Evolutionary conservation across 169 alveolate genomes (phyloP).

Genomic region (Eimeria maxima): DNA sequence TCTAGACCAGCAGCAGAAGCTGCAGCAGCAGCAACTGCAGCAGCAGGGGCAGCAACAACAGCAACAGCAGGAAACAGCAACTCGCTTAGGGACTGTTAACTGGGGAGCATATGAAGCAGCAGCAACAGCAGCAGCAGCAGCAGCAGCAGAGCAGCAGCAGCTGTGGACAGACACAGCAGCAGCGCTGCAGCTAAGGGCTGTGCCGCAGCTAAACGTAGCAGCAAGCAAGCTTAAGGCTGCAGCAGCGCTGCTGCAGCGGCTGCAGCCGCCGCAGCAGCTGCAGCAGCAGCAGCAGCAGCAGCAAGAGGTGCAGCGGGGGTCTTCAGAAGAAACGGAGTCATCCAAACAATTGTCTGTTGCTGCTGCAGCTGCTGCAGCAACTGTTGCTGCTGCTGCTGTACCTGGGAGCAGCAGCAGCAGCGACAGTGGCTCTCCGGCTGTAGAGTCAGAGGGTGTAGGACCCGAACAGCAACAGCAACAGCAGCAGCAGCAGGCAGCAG

Average conservation of each 20-base stretch:
- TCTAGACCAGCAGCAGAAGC: no score
- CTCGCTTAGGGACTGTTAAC: neutral
- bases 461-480: conserved; percentile 1
- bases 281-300: neutral
- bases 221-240: neutral
- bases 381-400: neutral
- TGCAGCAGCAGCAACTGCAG: no score
- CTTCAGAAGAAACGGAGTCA: no score
- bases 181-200: neutral
- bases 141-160: conserved; percentile 36
- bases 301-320: no score
- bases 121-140: neutral
- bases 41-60: no score
- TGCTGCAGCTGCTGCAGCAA: no score
- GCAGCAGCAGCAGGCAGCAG: conserved; percentile 41
- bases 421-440: neutral
- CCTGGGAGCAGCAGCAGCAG: neutral
- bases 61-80: neutral
- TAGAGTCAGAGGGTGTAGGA: neutral
- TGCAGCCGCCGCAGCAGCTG: neutral
- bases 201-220: conserved; percentile 23
- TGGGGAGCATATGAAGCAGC: neutral
- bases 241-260: conserved; percentile 19
- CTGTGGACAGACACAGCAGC: conserved; percentile 11
- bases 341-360: no score